Evolutionary conservation across 2,329 filamentous ascomycete genomes (phyloP), one percentile per base, ranked within the genome.

Genomic region (Cordyceps farinosa): DNA sequence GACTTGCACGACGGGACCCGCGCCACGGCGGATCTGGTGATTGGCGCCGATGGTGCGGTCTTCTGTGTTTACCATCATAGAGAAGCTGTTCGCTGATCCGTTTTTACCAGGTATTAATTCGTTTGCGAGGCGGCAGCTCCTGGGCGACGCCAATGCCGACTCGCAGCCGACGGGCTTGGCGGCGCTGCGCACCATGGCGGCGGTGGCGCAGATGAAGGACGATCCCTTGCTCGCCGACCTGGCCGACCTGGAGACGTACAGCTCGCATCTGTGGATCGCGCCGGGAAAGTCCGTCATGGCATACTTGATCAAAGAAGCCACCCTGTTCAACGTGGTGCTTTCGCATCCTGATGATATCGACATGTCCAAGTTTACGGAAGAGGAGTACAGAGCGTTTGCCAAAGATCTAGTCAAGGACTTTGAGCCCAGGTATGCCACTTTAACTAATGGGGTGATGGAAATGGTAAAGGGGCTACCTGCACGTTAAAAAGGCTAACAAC

Each of bases 271-370:
- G 73, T 68, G 76, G 77, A 73, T 79, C 44, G 77, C 78, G 10
- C 70, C 77, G 22, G 67, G 73, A 17, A 66, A 74, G 4, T 78
- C 80, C 53, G 76, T 77, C 30, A 80, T 81, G 77, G 75, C 76
- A 1, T 79, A 79, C 65, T 71, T 71, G 7, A 80, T 81, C 5
- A 72, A 75, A 1, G 70, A 70, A 3, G 75, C 76, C 1, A 73
- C 74, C 47, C 70, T 75, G 1, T 79, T 79, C 67, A 80, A 80
- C 64, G 75, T 80, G 72, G 78, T 80, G 0, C 69, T 80, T 1
- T 77, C 76, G 5, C 77, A 80, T 63, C 71, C 69, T 15, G 78
- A 80, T 65, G 53, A 67, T 34, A 45, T 66, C 44, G 48, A 67
- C 55, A 66, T 66, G 34, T 64, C 47, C 44, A 42, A 58, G 2